These are phyloP conservation scores for Pyricularia grisea DNA, from an alignment of 2,329 filamentous ascomycete genomes.

Conservation along the genomic window DNA sequence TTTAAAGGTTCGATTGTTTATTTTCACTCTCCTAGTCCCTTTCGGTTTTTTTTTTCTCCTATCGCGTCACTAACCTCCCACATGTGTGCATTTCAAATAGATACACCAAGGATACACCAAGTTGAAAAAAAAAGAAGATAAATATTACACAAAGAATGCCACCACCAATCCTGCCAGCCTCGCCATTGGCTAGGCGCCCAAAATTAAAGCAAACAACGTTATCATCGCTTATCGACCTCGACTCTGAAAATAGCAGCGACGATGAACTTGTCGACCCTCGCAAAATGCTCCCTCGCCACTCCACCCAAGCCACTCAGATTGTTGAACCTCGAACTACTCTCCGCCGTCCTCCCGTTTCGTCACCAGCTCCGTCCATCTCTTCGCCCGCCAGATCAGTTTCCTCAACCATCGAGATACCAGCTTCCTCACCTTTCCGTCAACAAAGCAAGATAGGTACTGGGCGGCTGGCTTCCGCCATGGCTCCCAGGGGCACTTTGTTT, in stretches of 20 bases:
- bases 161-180: not conserved
- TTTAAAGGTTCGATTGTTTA: not conserved
- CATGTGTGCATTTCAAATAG: not conserved
- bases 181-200: slow-evolving; percentile 2
- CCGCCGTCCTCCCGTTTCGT: slow-evolving; percentile 19
- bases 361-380: not conserved
- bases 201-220: slow-evolving; percentile 2
- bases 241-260: slow-evolving; percentile 6
- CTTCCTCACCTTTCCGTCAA: slow-evolving; percentile 68
- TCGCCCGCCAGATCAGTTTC: slow-evolving; percentile 31
- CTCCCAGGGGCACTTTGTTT: slow-evolving; percentile 67
- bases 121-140: not conserved
- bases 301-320: slow-evolving; percentile 38
- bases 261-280: not conserved
- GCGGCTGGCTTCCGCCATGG: slow-evolving; percentile 53
- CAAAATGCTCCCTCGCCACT: slow-evolving; percentile 27
- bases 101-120: not conserved
- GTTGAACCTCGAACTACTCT: slow-evolving; percentile 27
- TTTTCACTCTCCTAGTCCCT: not conserved
- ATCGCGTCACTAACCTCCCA: not conserved
- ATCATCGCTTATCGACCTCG: not conserved
- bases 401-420: slow-evolving; percentile 62
- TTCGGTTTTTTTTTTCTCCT: not conserved
- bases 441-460: slow-evolving; percentile 15
- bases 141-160: not conserved